phyloP scores from a whole-genome alignment of 352 stramenopile genomes.

The Pythium monospermum region DNA sequence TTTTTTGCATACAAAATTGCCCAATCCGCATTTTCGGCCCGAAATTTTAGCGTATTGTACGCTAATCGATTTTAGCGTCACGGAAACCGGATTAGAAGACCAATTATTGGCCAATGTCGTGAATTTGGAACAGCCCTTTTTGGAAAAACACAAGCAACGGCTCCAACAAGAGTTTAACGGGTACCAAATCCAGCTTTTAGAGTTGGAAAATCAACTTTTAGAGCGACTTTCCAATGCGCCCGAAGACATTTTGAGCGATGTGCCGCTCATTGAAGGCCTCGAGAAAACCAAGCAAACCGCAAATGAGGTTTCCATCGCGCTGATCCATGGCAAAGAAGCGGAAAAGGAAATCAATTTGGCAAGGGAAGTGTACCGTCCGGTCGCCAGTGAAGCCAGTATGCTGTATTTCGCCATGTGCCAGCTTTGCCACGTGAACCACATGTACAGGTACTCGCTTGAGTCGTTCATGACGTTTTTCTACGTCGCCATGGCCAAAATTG shows the following conservation, averaged over 20 bases:
- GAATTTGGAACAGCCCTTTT: conserved; percentile 81
- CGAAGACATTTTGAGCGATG: conserved; percentile 89
- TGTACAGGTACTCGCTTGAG: conserved; percentile 93
- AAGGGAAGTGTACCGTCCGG: conserved; percentile 86
- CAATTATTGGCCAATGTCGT: conserved; percentile 88
- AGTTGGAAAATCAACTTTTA: conserved; percentile 88
- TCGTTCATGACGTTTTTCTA: conserved; percentile 88
- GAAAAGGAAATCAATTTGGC: conserved; percentile 90
- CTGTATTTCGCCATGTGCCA: conserved; percentile 92
- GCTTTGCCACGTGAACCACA: conserved; percentile 88
- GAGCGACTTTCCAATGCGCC: conserved; percentile 89
- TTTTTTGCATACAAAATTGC: conserved; percentile 89
- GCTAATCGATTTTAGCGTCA: conserved; percentile 94
- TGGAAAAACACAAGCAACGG: conserved; percentile 87
- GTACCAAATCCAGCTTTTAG: conserved; percentile 90
- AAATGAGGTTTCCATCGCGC: conserved; percentile 78
- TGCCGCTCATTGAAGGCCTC: conserved; percentile 89
- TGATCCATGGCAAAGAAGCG: conserved; percentile 81
- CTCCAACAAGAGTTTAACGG: conserved; percentile 89
- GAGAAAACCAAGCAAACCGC: conserved; percentile 90
- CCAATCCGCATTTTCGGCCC: conserved; percentile 90
- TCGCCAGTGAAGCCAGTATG: conserved; percentile 87
- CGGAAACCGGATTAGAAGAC: conserved; percentile 86
- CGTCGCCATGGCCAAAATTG: conserved; percentile 69
- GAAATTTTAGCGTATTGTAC: conserved; percentile 92